A percentile compares a stretch with the other conserved stretches of the same genome.
Conservation (phyloP, 441 rosid species). For the Syzygium malaccense region DNA sequence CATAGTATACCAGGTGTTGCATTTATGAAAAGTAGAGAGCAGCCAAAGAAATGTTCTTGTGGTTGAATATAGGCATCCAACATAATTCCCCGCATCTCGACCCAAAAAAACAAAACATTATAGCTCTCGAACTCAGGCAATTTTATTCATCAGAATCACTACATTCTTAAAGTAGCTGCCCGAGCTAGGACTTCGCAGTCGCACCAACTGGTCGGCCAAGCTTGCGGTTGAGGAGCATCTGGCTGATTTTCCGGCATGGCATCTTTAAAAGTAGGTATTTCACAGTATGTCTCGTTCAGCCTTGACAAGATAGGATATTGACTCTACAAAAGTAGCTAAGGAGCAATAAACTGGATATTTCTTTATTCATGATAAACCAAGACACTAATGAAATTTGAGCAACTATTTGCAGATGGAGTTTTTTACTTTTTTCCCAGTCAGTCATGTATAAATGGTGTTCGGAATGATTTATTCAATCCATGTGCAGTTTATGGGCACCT, state of each 20-base stretch:
- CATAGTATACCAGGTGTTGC: not conserved
- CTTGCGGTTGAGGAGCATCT: slow-evolving; percentile 44
- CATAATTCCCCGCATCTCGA: not conserved
- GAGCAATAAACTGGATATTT: not conserved
- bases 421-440: not conserved
- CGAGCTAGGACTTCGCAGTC: not conserved
- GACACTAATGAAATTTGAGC: not conserved
- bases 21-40: not conserved
- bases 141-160: not conserved
- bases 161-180: not conserved
- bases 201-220: not conserved
- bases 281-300: slow-evolving; percentile 50
- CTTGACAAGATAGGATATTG: slow-evolving; percentile 53
- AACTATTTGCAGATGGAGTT: not conserved
- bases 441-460: not conserved
- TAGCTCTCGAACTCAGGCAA: not conserved
- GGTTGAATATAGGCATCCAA: not conserved
- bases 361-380: not conserved
- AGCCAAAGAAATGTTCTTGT: not conserved
- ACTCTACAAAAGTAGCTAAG: slow-evolving; percentile 25
- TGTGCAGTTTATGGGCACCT: not conserved
- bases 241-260: slow-evolving; percentile 67
- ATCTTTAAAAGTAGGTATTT: slow-evolving; percentile 43
- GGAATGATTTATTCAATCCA: not conserved
- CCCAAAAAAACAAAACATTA: not conserved